A percentile compares a stretch with the other conserved stretches of the same genome.
Conservation (phyloP, 306 rosid genomes). For the Acacia melanoxylon region DNA sequence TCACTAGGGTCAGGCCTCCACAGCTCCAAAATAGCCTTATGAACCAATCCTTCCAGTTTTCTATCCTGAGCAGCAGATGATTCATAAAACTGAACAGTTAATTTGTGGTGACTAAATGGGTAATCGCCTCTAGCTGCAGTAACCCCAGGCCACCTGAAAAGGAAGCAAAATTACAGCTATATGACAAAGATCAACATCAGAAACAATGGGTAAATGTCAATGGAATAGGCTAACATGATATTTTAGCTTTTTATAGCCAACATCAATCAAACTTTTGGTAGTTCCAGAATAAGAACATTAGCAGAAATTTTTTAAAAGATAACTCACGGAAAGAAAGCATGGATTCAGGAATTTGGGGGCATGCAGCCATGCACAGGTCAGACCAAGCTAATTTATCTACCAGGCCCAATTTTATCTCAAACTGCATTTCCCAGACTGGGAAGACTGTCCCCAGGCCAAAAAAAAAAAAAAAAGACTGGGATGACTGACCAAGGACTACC, state of each 20-base stretch:
- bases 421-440: not conserved
- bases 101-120: constrained; percentile 99
- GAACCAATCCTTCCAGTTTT: constrained; percentile 96
- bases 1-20: constrained; percentile 99
- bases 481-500: not conserved
- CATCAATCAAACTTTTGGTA: not conserved
- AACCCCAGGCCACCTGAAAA: constrained; percentile 93
- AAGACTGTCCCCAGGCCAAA: not conserved
- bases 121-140: constrained; percentile 96
- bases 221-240: constrained; percentile 4
- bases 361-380: too few relatives aligned
- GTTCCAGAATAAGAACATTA: not conserved
- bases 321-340: not conserved
- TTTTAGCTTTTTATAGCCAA: constrained; percentile 14
- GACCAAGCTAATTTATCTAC: not conserved
- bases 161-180: constrained; percentile 19
- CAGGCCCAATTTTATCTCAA: not conserved
- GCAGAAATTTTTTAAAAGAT: not conserved
- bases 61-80: constrained; percentile 98
- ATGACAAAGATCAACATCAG: constrained; percentile 19
- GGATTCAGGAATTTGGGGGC: not conserved
- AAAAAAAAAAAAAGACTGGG: not conserved
- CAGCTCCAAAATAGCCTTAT: constrained; percentile 96
- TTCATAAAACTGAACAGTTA: constrained; percentile 96
- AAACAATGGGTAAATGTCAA: constrained; percentile 15